Evolutionary conservation across 2,329 filamentous ascomycete species (phyloP).

Genomic region (Hymenoscyphus fraxineus): DNA sequence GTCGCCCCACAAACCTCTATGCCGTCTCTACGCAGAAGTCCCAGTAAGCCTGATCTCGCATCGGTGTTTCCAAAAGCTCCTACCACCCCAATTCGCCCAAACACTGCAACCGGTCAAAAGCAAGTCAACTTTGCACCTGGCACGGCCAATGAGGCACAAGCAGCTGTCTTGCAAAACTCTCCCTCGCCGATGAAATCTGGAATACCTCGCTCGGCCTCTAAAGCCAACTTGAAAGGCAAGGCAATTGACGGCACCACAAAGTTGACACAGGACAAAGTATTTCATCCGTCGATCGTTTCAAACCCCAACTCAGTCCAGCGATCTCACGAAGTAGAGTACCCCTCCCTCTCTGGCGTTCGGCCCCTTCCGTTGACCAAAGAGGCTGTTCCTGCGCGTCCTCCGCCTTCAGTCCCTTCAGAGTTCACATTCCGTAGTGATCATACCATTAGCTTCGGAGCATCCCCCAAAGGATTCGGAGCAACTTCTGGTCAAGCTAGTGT

Average conservation of each 20-base stretch:
- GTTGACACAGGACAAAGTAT: constrained; percentile 36
- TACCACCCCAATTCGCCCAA: constrained; percentile 51
- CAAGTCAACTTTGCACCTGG: constrained; percentile 77
- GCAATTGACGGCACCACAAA: constrained; percentile 34
- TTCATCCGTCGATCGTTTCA: constrained; percentile 52
- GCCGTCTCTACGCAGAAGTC: constrained; percentile 34
- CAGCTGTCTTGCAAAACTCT: constrained; percentile 44
- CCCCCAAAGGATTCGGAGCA: constrained; percentile 50
- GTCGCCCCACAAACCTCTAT: constrained; percentile 21
- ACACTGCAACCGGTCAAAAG: constrained; percentile 59
- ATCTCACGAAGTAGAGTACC: constrained; percentile 27
- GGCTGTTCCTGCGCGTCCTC: constrained; percentile 16
- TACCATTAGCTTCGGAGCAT: constrained; percentile 54
- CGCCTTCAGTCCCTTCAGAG: constrained; percentile 47
- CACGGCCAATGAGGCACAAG: constrained; percentile 46
- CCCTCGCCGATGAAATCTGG: constrained; percentile 54
- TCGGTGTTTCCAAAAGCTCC: constrained; percentile 51
- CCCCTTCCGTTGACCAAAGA: constrained; percentile 25
- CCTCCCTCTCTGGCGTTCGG: constrained; percentile 29
- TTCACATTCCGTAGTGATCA: constrained; percentile 66
- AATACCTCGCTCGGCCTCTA: constrained; percentile 42
- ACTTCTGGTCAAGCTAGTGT: constrained; percentile 58
- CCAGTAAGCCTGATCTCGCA: constrained; percentile 49
- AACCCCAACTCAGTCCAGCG: constrained; percentile 13
- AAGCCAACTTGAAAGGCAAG: constrained; percentile 31